phyloP scores from a whole-genome alignment of 495 filamentous ascomycete genomes.

The Podospora didyma region DNA sequence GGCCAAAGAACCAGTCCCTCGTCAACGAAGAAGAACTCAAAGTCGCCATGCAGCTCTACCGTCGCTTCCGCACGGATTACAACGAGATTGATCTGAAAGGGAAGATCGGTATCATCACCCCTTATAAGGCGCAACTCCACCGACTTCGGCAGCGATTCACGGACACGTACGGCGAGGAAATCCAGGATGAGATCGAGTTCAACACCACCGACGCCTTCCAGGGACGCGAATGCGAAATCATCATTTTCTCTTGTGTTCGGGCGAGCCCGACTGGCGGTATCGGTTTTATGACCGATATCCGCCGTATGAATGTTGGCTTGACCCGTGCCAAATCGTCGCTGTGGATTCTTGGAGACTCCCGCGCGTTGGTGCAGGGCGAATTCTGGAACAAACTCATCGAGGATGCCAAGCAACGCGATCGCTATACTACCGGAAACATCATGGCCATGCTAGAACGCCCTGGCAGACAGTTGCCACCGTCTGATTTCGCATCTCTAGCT shows the following conservation, averaged over 20 bases:
- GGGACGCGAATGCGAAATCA: conserved; percentile 92
- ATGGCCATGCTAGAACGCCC: conserved; percentile 39
- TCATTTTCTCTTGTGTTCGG: conserved; percentile 97
- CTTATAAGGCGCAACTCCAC: conserved; percentile 89
- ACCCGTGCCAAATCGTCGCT: conserved; percentile 93
- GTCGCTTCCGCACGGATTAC: conserved; percentile 72
- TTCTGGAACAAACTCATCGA: conserved; percentile 84
- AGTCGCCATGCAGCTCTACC: conserved; percentile 78
- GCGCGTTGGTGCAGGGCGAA: conserved; percentile 76
- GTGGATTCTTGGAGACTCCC: conserved; percentile 91
- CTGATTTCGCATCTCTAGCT: conserved; percentile 12
- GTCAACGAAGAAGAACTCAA: conserved; percentile 84
- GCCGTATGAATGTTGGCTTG: conserved; percentile 98
- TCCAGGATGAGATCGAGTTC: conserved; percentile 82
- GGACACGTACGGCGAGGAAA: conserved; percentile 63
- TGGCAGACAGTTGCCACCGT: conserved; percentile 13
- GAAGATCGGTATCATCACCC: conserved; percentile 94
- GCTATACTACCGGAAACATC: conserved; percentile 72
- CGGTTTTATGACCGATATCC: conserved; percentile 95
- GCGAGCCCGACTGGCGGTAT: conserved; percentile 84
- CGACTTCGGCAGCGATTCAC: conserved; percentile 71
- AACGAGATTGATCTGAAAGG: conserved; percentile 62
- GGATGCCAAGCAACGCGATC: conserved; percentile 67
- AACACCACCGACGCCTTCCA: conserved; percentile 99
- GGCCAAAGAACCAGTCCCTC: conserved; percentile 76